A percentile compares a stretch with the other conserved stretches of the same genome.
Conservation (phyloP, 129 eudicot genomes). For the Flaveria ramosissima region DNA sequence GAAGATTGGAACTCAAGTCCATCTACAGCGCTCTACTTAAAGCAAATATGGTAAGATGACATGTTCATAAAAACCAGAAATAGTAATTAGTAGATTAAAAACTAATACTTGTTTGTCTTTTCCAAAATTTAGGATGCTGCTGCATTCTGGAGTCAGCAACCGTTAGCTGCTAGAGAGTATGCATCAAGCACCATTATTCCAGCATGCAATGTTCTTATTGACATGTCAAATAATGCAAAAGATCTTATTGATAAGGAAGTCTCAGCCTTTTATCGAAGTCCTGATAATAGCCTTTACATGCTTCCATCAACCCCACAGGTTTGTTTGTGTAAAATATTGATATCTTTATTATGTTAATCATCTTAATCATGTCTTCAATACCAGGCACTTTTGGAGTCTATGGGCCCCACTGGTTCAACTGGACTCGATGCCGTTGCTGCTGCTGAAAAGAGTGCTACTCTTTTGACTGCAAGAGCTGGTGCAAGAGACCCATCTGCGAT, state of each 20-base stretch:
- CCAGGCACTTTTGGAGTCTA: constrained; percentile 91
- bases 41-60: constrained; percentile 77
- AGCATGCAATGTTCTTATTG: constrained; percentile 69
- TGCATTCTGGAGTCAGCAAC: constrained; percentile 95
- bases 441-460: constrained; percentile 84
- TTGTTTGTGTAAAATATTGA: constrained; percentile 1
- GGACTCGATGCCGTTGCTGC: constrained; percentile 85
- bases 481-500: constrained; percentile 96
- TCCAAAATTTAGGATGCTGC: constrained; percentile 76
- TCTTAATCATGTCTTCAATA: not conserved
- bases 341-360: not conserved
- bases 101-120: not conserved
- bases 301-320: constrained; percentile 99
- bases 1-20: constrained; percentile 90
- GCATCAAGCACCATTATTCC: constrained; percentile 95
- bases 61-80: not conserved
- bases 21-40: constrained; percentile 71
- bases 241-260: constrained; percentile 92
- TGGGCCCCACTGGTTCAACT: constrained; percentile 76
- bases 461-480: constrained; percentile 98
- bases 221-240: constrained; percentile 70
- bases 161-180: constrained; percentile 84
- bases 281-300: constrained; percentile 98
- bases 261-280: constrained; percentile 83
- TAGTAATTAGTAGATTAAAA: not conserved